Evolutionary conservation across 257 asterid genomes (phyloP).

Genomic region (Nicotiana paniculata): DNA sequence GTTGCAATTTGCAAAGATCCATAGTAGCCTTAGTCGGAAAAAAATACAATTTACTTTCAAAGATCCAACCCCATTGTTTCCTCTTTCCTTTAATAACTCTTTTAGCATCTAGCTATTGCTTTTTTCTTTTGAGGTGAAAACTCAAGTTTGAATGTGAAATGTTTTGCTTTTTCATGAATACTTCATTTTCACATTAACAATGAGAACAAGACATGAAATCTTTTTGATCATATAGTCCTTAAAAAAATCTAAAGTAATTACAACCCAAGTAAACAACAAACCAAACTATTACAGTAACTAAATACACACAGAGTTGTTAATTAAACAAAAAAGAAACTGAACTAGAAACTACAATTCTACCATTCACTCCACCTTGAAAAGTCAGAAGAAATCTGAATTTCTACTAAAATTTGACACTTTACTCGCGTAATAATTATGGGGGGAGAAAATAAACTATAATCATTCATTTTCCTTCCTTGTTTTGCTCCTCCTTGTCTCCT

Average conservation of each 20-base stretch:
- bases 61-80: not conserved
- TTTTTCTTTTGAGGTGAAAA: not conserved
- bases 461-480: conserved; percentile 7
- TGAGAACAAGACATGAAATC: not conserved
- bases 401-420: not conserved
- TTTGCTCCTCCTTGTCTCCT: conserved; percentile 12
- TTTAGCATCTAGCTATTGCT: not conserved
- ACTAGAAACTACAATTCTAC: not conserved
- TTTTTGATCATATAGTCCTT: conserved; percentile 17
- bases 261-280: conserved; percentile 7
- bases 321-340: too few species aligned
- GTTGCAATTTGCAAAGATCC: not conserved
- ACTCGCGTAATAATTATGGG: conserved; percentile 2
- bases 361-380: not conserved
- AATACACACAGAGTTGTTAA: conserved; percentile 3
- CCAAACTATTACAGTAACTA: conserved; percentile 12
- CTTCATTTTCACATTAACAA: not conserved
- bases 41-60: not conserved
- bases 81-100: not conserved
- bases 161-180: not conserved
- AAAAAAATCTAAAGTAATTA: not conserved
- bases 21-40: not conserved
- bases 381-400: conserved; percentile 8
- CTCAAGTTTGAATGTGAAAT: conserved; percentile 2
- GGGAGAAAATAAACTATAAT: not conserved